These are phyloP conservation scores for Coemansia asiatica DNA, from an alignment of 192 early-diverging fungal genomes.

Conservation along the genomic window DNA sequence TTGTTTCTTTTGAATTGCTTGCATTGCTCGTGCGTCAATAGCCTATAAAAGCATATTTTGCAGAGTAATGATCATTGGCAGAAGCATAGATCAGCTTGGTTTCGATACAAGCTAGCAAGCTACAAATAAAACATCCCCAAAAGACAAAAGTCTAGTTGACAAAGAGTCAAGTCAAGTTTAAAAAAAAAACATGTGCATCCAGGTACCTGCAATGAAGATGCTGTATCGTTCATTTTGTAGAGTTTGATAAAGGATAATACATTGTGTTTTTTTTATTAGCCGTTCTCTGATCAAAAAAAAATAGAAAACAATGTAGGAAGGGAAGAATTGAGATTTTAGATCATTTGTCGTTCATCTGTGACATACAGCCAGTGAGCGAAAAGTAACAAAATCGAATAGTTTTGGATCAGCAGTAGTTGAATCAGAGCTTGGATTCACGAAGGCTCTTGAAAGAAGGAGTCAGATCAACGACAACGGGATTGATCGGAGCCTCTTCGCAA, in stretches of 20 bases:
- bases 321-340: not conserved
- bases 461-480: slow-evolving; percentile 36
- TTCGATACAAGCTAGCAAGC: not conserved
- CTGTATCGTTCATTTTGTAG: not conserved
- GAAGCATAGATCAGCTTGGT: not conserved
- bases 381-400: not conserved
- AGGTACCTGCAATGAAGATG: not conserved
- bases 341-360: not conserved
- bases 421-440: slow-evolving; percentile 26
- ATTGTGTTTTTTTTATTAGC: not conserved
- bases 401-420: not conserved
- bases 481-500: slow-evolving; percentile 63
- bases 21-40: not conserved
- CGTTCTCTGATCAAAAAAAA: not conserved
- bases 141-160: no score
- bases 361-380: not conserved
- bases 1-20: not conserved
- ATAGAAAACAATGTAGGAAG: not conserved
- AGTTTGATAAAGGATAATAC: not conserved
- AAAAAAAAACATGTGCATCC: not conserved
- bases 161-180: not conserved
- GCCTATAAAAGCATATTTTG: not conserved
- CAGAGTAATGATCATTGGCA: not conserved
- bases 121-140: not conserved
- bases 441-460: slow-evolving; percentile 45